Conservation (phyloP, 345 rosid species). For the Chamaenerion angustifolium region DNA sequence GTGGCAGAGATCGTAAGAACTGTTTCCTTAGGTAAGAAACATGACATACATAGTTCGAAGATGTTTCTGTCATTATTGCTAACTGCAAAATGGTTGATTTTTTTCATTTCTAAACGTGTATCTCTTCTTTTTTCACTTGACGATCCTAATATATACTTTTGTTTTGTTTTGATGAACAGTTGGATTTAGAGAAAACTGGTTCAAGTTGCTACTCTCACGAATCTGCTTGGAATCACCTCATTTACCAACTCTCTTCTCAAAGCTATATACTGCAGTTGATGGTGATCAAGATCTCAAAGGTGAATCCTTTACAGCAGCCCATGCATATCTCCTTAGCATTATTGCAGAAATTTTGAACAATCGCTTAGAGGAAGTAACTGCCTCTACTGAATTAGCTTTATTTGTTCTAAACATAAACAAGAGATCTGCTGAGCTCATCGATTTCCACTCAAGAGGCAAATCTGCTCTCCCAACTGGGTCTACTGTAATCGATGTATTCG, state of each 20-base stretch:
- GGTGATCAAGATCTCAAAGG: conserved; percentile 8
- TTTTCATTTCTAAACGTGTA: too few species aligned
- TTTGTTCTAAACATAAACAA: conserved; percentile 24
- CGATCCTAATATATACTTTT: too few species aligned
- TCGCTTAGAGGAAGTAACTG: conserved; percentile 22
- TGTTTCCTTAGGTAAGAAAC: conserved; percentile 30
- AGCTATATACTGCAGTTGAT: conserved; percentile 9
- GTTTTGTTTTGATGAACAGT: conserved; percentile 23
- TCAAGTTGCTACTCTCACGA: conserved; percentile 53
- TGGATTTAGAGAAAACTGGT: conserved; percentile 70
- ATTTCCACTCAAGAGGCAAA: conserved; percentile 20
- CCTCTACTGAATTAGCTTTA: conserved; percentile 21
- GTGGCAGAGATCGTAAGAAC: conserved; percentile 37
- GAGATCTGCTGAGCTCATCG: conserved; percentile 24
- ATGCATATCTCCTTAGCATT: conserved; percentile 43
- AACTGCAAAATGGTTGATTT: too few species aligned
- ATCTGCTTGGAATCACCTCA: conserved; percentile 40
- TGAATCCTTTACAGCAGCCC: conserved; percentile 33
- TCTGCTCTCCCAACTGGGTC: conserved; percentile 55
- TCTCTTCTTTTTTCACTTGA: conserved; percentile 1
- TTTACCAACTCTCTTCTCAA: conserved; percentile 36
- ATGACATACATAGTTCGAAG: too few species aligned
- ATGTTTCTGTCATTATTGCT: too few species aligned
- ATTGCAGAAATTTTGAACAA: conserved; percentile 47
- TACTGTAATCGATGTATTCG: conserved; percentile 32